Evolutionary conservation across 2,329 filamentous ascomycete species (phyloP), one percentile per base, ranked within the genome.

Genomic region (Apiospora phragmitis): DNA sequence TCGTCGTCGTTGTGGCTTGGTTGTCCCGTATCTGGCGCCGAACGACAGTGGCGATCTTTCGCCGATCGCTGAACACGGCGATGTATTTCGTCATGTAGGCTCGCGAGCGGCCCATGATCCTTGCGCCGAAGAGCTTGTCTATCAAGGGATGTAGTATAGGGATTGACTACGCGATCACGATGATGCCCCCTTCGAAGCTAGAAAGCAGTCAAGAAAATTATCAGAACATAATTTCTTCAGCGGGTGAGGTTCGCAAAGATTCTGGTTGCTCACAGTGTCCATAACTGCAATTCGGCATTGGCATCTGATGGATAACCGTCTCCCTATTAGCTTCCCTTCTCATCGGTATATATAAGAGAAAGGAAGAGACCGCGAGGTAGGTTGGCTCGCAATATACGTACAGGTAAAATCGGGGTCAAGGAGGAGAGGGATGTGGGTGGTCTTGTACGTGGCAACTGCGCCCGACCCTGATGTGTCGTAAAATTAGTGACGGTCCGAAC

Each of bases 261-360:
- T 14, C 16, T 9, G 38, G 24, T 0, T 12, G 68, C 75, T 77
- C 78, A 84, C 83, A 80, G 78, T 7, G 84, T 85, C 84, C 84
- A 86, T 38, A 85, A 80, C 1, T 84, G 78, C 4, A 85, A 76
- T n/a, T 84, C 82, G 0, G 80, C 79, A 4, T 82, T 84, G 26
- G 80, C 79, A 65, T 78, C 76, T 80, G 18, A n/a, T n/a, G 18
- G 38, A 11, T 16, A 35, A 21, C 21, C 32, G 7, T 35, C 51
- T 35, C 55, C 6, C 21, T 21, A 12, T 62, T 6, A 62, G 55
- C 18, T 24, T n/a, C 5, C 16, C 8, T 18, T 14, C 2, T 9
- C 6, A 16, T 21, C 8, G 51, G 6, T 65, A 9, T 24, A 41
- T 4, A 14, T 18, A 38, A 38, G 38, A 24, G 1, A 62, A 38